These are phyloP conservation scores for Meyerozyma sp. DNA, from an alignment of 1,139 yeast species.

Conservation along the genomic window DNA sequence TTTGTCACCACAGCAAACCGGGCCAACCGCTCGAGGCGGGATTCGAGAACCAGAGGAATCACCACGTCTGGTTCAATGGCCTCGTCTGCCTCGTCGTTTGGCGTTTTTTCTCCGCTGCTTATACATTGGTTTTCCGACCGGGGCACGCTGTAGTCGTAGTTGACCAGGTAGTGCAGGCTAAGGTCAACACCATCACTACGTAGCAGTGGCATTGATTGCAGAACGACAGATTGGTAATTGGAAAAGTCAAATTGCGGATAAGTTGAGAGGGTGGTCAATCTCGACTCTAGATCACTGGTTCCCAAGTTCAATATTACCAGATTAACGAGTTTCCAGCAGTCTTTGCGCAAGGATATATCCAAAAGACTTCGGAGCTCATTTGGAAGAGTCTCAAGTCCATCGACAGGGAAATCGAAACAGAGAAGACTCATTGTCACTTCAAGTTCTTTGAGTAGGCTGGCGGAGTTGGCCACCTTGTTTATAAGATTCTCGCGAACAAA, in stretches of 20 bases:
- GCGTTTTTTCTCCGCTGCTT: background rate
- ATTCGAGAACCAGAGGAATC: background rate
- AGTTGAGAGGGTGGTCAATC: conserved; percentile 1
- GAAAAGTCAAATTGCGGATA: background rate
- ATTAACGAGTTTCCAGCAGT: conserved; percentile 58
- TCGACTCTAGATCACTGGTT: conserved; percentile 7
- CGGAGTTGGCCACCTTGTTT: conserved; percentile 48
- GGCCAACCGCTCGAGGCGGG: background rate
- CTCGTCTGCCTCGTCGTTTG: background rate
- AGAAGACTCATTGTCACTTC: conserved; percentile 69
- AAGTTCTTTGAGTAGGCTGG: conserved; percentile 51
- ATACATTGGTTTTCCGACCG: background rate
- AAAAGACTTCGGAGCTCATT: conserved; percentile 45
- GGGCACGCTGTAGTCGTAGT: background rate
- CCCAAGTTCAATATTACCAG: conserved; percentile 35
- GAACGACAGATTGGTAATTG: background rate
- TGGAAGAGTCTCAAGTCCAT: conserved; percentile 41
- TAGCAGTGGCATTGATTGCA: background rate
- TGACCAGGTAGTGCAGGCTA: background rate
- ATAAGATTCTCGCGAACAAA: conserved; percentile 62
- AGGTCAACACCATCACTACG: background rate
- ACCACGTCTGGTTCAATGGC: background rate
- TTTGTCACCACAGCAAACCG: background rate
- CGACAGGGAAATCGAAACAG: conserved; percentile 44
- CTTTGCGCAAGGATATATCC: conserved; percentile 49